These are phyloP conservation scores for Viola pubescens DNA, from an alignment of 441 rosid genomes.

Conservation along the genomic window DNA sequence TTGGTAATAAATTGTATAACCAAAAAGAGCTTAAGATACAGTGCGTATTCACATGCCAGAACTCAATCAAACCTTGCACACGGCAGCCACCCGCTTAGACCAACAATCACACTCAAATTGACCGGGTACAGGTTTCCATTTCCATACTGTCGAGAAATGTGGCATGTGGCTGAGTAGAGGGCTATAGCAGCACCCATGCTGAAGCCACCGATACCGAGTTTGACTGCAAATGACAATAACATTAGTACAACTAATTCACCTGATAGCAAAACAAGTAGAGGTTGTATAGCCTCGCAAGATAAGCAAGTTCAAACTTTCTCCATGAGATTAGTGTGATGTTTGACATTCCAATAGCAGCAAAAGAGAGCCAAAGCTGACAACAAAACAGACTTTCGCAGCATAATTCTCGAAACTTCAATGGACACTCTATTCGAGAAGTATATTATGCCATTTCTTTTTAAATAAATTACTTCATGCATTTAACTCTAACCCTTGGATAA, in stretches of 20 bases:
- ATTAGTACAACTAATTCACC: conserved; percentile 1
- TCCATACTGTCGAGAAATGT: conserved; percentile 48
- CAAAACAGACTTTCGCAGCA: too few relatives aligned
- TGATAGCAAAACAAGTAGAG: neutral
- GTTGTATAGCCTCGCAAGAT: too few relatives aligned
- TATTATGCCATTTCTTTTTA: too few relatives aligned
- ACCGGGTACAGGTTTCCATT: conserved; percentile 63
- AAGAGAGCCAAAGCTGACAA: too few relatives aligned
- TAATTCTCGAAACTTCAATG: too few relatives aligned
- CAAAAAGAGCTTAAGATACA: neutral
- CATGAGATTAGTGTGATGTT: too few relatives aligned
- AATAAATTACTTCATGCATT: neutral
- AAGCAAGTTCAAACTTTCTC: too few relatives aligned
- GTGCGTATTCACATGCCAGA: neutral
- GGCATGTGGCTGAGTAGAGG: conserved; percentile 75
- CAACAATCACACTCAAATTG: conserved; percentile 40
- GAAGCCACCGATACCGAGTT: conserved; percentile 93
- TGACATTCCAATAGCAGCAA: too few relatives aligned
- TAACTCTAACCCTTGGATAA: neutral
- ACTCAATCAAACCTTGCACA: conserved; percentile 51
- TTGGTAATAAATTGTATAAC: conserved; percentile 3
- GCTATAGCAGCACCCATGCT: conserved; percentile 93
- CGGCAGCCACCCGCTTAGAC: conserved; percentile 80
- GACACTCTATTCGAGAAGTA: too few relatives aligned
- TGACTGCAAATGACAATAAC: conserved; percentile 37